Evolutionary conservation across 1,139 yeast species (phyloP).

Genomic region (Eremothecium sinecaudum): DNA sequence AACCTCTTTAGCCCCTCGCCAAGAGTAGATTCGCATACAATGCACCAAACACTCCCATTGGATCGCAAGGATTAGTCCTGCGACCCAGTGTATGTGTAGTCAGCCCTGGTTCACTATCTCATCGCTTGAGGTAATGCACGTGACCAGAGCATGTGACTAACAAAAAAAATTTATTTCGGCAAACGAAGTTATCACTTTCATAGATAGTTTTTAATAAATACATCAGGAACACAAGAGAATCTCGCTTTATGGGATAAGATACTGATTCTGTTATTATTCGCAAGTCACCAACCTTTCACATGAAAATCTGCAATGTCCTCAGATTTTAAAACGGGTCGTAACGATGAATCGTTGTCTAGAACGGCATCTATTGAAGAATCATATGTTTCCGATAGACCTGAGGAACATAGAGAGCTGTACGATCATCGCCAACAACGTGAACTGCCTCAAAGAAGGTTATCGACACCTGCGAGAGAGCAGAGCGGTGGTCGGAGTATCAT

Average conservation of each 20-base stretch:
- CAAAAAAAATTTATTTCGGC: too few species aligned
- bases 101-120: too few species aligned
- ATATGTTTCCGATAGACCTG: conserved; percentile 32
- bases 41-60: too few species aligned
- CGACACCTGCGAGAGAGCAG: background rate
- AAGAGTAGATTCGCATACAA: conserved; percentile 14
- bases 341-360: conserved; percentile 12
- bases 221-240: too few species aligned
- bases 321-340: conserved; percentile 4
- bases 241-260: too few species aligned
- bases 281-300: too few species aligned
- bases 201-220: too few species aligned
- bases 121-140: too few species aligned
- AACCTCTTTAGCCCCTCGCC: conserved; percentile 32
- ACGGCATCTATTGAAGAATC: conserved; percentile 22
- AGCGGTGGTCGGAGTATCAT: conserved; percentile 1
- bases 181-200: too few species aligned
- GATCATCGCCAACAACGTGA: conserved; percentile 50
- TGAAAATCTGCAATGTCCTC: conserved; percentile 1
- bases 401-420: conserved; percentile 39
- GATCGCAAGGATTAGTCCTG: conserved; percentile 27
- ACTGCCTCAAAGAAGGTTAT: conserved; percentile 31
- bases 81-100: too few species aligned
- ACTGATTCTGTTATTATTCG: too few species aligned
- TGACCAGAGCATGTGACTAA: too few species aligned